A percentile compares a stretch with the other conserved stretches of the same genome.
phyloP scores from a whole-genome alignment of 306 rosid genomes.

The Malus sieversii region DNA sequence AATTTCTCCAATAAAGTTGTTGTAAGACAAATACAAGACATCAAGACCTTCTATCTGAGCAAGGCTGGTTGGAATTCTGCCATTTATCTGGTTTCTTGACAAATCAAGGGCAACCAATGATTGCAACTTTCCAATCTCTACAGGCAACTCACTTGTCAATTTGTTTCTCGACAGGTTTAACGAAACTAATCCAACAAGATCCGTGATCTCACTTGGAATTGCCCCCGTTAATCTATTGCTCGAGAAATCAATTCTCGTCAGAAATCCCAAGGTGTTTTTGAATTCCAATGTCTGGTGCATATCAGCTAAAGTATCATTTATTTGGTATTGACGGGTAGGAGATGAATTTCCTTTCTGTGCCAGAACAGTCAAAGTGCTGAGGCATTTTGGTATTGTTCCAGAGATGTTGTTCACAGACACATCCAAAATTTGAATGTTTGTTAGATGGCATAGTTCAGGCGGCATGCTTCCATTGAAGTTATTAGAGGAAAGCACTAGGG shows the following conservation, averaged over 20 bases:
- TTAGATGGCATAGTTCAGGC: too few species aligned
- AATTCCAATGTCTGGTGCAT: too few species aligned
- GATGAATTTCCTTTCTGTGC: background rate
- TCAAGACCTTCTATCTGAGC: background rate
- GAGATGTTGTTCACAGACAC: background rate
- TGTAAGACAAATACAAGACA: background rate
- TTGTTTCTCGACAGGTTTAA: constrained; percentile 8
- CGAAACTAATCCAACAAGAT: background rate
- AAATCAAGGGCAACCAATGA: constrained; percentile 4
- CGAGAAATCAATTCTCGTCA: constrained; percentile 8
- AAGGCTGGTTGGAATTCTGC: constrained; percentile 8
- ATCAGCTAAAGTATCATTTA: background rate
- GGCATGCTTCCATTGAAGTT: background rate
- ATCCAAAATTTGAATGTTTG: constrained; percentile 2
- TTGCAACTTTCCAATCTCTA: background rate
- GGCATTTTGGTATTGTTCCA: background rate
- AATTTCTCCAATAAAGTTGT: background rate
- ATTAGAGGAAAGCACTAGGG: constrained; percentile 2
- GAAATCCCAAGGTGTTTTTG: background rate
- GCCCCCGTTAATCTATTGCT: constrained; percentile 1
- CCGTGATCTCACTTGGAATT: too few species aligned
- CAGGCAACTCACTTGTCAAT: background rate
- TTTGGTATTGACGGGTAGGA: background rate
- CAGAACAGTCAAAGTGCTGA: background rate
- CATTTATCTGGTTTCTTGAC: background rate